phyloP scores from a whole-genome alignment of 1,139 yeast species.

The Candida dubliniensis region DNA sequence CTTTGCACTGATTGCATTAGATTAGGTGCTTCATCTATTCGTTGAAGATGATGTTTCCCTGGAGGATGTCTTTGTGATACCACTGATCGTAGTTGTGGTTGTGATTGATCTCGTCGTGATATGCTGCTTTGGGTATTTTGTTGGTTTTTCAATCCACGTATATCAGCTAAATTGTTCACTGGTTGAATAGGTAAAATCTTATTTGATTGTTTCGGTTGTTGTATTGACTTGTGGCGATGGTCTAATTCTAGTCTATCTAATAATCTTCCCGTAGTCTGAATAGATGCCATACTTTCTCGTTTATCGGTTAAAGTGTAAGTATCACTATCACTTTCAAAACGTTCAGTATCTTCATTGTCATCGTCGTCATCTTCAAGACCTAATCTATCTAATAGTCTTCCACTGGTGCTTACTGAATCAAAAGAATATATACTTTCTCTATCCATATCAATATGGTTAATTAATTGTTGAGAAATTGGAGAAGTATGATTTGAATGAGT shows the following conservation, averaged over 20 bases:
- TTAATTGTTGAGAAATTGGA: constrained; percentile 2
- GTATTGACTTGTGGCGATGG: constrained; percentile 1
- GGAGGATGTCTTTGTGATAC: background rate
- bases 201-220: constrained; percentile 3
- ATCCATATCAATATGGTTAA: constrained; percentile 8
- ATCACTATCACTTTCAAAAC: constrained; percentile 15
- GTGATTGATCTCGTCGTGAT: constrained; percentile 7
- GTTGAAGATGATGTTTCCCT: too few species aligned
- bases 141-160: constrained; percentile 9
- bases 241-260: constrained; percentile 30
- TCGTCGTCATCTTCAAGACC: constrained; percentile 30
- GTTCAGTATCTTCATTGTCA: constrained; percentile 5
- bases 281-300: constrained; percentile 27
- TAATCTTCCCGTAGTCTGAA: constrained; percentile 30
- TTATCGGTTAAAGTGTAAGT: constrained; percentile 9
- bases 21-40: background rate
- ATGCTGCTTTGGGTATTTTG: background rate
- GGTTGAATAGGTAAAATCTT: constrained; percentile 7
- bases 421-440: constrained; percentile 36
- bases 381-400: constrained; percentile 42
- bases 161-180: constrained; percentile 9
- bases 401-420: constrained; percentile 47
- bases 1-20: constrained; percentile 3
- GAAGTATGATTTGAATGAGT: background rate
- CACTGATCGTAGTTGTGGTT: background rate